Conservation (phyloP, 106 monocot species). For the Phalaenopsis aphrodite region DNA sequence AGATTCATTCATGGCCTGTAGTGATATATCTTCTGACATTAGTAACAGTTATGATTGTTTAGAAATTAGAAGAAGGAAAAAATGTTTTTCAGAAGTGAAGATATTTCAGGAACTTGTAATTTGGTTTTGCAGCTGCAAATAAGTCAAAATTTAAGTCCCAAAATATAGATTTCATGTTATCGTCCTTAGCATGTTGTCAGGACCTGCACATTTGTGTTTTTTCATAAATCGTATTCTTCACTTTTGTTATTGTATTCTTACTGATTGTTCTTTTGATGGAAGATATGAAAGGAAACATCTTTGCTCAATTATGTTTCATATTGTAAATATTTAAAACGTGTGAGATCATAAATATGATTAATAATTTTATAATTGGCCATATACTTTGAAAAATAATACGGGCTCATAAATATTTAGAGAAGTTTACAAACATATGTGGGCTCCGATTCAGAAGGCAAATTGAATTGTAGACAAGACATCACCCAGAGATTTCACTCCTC, state of each 20-base stretch:
- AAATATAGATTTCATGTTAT: neutral
- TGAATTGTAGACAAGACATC: no score
- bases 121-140: neutral
- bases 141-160: neutral
- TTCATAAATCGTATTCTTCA: neutral
- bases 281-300: neutral
- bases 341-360: neutral
- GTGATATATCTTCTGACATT: neutral
- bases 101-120: neutral
- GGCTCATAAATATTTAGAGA: no score
- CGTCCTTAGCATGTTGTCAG: neutral
- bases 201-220: neutral
- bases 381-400: no score
- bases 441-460: no score
- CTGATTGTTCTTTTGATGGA: neutral
- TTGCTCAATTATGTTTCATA: neutral
- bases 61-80: neutral
- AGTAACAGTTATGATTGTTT: neutral
- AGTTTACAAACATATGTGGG: no score
- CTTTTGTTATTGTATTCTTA: neutral
- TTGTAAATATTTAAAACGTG: constrained; percentile 52
- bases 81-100: neutral
- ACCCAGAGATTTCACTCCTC: no score
- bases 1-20: neutral
- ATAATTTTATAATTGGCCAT: no score